Percentiles rank a stretch among this genome's conserved stretches.
These are phyloP conservation scores for Geotrichum cucujoidarum DNA, from an alignment of 1,139 yeast genomes.

Conservation along the genomic window DNA sequence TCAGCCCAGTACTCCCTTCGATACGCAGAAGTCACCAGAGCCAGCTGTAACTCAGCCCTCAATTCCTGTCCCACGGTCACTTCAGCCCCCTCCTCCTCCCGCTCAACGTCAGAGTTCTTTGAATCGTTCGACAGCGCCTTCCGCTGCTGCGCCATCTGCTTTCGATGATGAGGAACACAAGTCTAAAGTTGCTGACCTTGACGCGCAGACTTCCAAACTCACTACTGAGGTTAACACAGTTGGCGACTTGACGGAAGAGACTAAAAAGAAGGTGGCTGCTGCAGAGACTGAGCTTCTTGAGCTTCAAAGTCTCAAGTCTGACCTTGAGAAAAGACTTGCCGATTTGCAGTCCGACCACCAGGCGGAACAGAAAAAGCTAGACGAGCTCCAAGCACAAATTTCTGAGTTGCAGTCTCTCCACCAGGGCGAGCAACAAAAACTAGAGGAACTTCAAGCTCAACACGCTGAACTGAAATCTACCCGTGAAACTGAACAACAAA, in stretches of 20 bases:
- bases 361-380: slow-evolving; percentile 48
- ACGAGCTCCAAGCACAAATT: slow-evolving; percentile 61
- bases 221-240: slow-evolving; percentile 81
- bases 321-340: slow-evolving; percentile 64
- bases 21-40: neutral
- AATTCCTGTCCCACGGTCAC: neutral
- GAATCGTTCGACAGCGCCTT: slow-evolving; percentile 6
- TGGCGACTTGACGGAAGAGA: slow-evolving; percentile 64
- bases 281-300: slow-evolving; percentile 72
- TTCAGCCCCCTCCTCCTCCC: slow-evolving; percentile 7
- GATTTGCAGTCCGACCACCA: slow-evolving; percentile 69
- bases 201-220: slow-evolving; percentile 83
- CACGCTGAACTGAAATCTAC: no score
- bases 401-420: slow-evolving; percentile 48
- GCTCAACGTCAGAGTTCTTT: slow-evolving; percentile 1
- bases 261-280: slow-evolving; percentile 64
- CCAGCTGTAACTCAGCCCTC: neutral
- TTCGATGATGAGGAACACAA: slow-evolving; percentile 55
- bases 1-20: neutral
- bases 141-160: slow-evolving; percentile 40
- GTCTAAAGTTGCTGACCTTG: slow-evolving; percentile 67
- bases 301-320: slow-evolving; percentile 59
- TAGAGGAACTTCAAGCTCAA: no score
- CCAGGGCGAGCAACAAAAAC: slow-evolving; percentile 46
- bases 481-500: no score